Base-by-base conservation (phyloP, 2,329 filamentous ascomycete genomes). In the Keithomyces neogunnii region DNA sequence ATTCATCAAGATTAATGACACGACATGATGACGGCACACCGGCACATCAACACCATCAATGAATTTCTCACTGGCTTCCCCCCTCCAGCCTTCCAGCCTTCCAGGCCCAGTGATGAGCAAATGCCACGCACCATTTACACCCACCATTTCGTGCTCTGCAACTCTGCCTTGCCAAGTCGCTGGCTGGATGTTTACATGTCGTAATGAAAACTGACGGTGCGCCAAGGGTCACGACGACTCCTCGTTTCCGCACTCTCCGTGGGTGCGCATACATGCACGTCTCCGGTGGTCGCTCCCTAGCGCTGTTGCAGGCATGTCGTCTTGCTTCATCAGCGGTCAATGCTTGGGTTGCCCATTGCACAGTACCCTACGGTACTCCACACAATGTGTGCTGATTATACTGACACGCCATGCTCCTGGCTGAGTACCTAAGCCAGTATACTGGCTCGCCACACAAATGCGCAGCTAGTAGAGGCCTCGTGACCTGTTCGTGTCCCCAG, bases 141-240 rank as follows among this genome's bases (percentile, higher is more conserved):
- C 36, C 47, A 32, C 43, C n/a, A 40, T 46, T 45, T 49, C 42
- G 42, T 52, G 50, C 46, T 32, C 33, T 9, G 13, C 26, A 29
- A 35, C 33, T 35, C 33, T 10, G 33, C 10, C 6, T 10, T 35
- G 6, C 33, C 38, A 40, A 26, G 33, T 45, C 28, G 31, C 35
- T 26, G 47, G 47, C 47, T n/a, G 19, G 35, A 35, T 36, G 54
- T 52, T 49, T 54, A 11, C 11, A 56, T 56, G 50, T 52, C 30
- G 52, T 54, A 56, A 56, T 52, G 50, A 32, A 52, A 56, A 56
- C 46, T 49, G 44, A 47, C 19, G 29, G 47, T 33, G 30, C 19
- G 49, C 39, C 45, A 44, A 38, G 39, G 39, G 45, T 35, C 45
- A 44, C 7, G 40, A 8, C 2, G 8, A 5, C 8, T 30, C 26